Conservation (phyloP, 2,329 filamentous ascomycete species). For the Xylaria sp. region DNA sequence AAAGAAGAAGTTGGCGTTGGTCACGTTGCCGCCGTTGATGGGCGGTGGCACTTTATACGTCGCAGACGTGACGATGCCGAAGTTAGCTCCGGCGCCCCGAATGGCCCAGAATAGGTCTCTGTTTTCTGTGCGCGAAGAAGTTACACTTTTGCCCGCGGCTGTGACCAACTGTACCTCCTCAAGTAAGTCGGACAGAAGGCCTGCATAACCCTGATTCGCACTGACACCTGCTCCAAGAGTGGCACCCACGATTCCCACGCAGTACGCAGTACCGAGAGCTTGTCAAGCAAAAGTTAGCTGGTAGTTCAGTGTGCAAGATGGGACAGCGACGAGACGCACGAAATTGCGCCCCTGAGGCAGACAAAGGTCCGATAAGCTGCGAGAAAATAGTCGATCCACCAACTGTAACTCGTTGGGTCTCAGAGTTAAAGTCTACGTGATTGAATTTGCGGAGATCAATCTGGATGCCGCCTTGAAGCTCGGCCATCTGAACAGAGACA, state of each 20-base stretch:
- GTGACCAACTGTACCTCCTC: not conserved
- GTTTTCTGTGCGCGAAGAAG: not conserved
- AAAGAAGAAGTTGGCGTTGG: not conserved
- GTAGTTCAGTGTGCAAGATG: too few species aligned
- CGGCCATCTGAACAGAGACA: too few species aligned
- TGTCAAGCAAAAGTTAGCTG: too few species aligned
- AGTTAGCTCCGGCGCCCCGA: not conserved
- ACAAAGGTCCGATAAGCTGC: too few species aligned
- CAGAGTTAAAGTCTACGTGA: too few species aligned
- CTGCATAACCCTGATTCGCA: not conserved
- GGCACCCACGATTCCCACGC: not conserved
- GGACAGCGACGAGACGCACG: too few species aligned
- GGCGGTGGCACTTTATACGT: conserved; percentile 8
- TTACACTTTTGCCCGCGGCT: not conserved
- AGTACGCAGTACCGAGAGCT: not conserved
- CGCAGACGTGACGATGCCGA: conserved; percentile 1
- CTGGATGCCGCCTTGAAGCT: too few species aligned
- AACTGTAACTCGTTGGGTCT: too few species aligned
- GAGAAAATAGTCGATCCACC: too few species aligned
- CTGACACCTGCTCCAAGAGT: not conserved
- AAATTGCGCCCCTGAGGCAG: too few species aligned
- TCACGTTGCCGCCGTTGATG: not conserved
- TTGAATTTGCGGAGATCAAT: too few species aligned
- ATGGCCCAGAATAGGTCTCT: not conserved
- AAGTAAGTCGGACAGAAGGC: not conserved